A percentile compares a stretch with the other conserved stretches of the same genome.
phyloP scores from a whole-genome alignment of 2,329 filamentous ascomycete species.

The Xylaria sp. region DNA sequence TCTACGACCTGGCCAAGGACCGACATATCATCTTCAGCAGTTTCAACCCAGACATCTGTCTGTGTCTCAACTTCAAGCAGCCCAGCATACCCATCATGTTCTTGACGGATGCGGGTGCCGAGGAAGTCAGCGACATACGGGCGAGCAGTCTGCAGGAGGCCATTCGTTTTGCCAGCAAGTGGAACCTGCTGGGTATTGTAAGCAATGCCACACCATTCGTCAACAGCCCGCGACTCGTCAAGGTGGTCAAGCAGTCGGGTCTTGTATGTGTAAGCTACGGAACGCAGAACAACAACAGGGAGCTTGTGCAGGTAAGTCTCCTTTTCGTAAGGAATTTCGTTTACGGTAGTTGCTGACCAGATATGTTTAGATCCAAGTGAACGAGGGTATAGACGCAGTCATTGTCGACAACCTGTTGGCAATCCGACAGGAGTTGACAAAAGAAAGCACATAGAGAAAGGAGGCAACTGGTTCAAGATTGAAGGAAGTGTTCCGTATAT shows the following conservation, averaged over 20 bases:
- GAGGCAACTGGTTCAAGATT: neutral
- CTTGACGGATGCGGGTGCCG: conserved; percentile 82
- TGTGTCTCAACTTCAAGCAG: conserved; percentile 93
- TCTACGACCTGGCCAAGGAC: conserved; percentile 76
- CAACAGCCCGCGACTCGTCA: conserved; percentile 80
- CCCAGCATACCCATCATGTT: conserved; percentile 94
- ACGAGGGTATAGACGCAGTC: conserved; percentile 93
- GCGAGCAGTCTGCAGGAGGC: conserved; percentile 92
- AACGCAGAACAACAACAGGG: conserved; percentile 78
- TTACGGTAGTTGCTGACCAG: conserved; percentile 2
- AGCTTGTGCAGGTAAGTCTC: conserved; percentile 74
- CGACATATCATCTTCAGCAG: conserved; percentile 96
- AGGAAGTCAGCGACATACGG: conserved; percentile 76
- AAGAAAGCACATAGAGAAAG: conserved; percentile 18
- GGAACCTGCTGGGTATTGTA: conserved; percentile 92
- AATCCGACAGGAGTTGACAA: conserved; percentile 82
- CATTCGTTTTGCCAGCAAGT: conserved; percentile 86
- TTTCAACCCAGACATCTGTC: conserved; percentile 95
- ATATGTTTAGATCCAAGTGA: conserved; percentile 68
- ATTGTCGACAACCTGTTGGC: conserved; percentile 94
- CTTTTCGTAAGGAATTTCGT: neutral
- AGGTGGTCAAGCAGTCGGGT: conserved; percentile 89
- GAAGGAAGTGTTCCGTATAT: neutral
- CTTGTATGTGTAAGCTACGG: conserved; percentile 95
- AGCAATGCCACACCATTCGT: conserved; percentile 83